phyloP scores from a whole-genome alignment of 192 early-diverging fungal genomes.

The Geranomyces variabilis region DNA sequence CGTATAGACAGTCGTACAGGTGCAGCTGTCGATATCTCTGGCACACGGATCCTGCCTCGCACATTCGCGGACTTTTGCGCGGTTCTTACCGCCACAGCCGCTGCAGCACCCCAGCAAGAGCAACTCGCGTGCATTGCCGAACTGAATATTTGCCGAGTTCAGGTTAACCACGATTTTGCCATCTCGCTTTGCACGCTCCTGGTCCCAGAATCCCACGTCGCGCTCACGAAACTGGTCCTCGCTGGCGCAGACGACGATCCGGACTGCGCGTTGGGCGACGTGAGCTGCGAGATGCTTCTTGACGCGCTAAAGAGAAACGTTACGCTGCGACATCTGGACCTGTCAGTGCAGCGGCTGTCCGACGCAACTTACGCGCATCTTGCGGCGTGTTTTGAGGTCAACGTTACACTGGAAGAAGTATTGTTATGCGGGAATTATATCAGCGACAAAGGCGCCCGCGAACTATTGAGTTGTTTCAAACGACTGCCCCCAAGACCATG shows the following conservation, averaged over 20 bases:
- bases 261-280: background rate
- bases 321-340: background rate
- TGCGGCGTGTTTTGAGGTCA: background rate
- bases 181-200: background rate
- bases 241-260: background rate
- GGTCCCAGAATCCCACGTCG: background rate
- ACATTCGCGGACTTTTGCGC: conserved; percentile 8
- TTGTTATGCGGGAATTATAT: background rate
- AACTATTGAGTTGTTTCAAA: too few relatives aligned
- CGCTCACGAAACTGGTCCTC: background rate
- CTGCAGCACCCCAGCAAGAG: background rate
- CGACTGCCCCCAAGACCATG: too few relatives aligned
- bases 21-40: background rate
- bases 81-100: background rate
- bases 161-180: background rate
- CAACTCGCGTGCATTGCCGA: background rate
- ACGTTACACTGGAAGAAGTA: background rate
- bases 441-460: background rate
- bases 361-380: background rate
- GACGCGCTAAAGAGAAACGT: background rate
- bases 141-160: background rate
- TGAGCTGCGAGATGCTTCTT: background rate
- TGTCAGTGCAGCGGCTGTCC: background rate
- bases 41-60: background rate
- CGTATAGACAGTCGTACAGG: background rate